Base-by-base conservation (phyloP, 306 rosid species). In the Cicer pinnatifidum region DNA sequence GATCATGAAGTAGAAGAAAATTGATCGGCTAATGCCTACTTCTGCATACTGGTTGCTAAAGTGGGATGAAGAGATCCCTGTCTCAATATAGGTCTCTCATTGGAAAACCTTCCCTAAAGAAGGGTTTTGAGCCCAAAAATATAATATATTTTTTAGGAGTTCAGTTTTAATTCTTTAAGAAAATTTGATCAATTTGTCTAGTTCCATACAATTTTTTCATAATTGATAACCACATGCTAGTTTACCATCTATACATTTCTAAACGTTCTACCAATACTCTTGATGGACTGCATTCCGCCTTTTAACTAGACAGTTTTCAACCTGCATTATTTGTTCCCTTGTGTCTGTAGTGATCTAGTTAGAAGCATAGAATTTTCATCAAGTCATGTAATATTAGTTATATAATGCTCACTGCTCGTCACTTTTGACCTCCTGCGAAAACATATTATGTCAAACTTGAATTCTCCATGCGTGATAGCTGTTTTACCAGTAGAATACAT, bases 91-190 rank as follows among this genome's bases (percentile, higher is more conserved):
- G 11, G 48, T 44, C 35, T 50, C 83, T 37, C 40, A 48, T 59
- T 65, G 15, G 50, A 71, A 51, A 66, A 44, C 37, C 7, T 71
- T 33, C 72, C 50, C 65, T 20, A 20, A 37, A 45, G 67, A 75
- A 35, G 58, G 50, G 19, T 73, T 75, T 67, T 3, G 8, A 71
- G 72, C 33, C 59, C 48, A 71, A 45, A 56, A 52, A 54, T 11
- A 75, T 86, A 48, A 82, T 50, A 85, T 58, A 56, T 84, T 59
- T 13, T 11, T 69, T 35, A 54, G 72, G 77, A 78, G 66, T 61
- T 43, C 75, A 39, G 33, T 65, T 57, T 79, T 47, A 46, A 56
- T 66, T 45, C 43, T 46, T 7, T 13, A 20, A 2, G 20, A 56
- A 54, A 53, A 11, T 43, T 56, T 33, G 54, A 79, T 46, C 9